These are phyloP conservation scores for Emericellopsis cladophorae DNA, from an alignment of 2,329 filamentous ascomycete species.

Conservation along the genomic window DNA sequence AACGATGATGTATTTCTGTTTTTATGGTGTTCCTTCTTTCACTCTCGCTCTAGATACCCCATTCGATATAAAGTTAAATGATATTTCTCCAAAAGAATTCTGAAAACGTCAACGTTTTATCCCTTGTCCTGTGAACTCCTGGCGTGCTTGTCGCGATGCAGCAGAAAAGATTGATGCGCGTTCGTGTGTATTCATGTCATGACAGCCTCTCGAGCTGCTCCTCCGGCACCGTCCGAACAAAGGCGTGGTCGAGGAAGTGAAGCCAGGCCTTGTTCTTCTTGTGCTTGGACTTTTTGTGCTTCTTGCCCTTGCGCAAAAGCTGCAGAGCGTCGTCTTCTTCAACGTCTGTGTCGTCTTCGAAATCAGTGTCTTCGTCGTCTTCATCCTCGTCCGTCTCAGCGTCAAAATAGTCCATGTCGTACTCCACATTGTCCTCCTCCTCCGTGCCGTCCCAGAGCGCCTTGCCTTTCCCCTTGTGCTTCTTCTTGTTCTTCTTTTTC, in stretches of 20 bases:
- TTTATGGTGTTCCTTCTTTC: no score
- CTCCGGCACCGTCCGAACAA: slow-evolving; percentile 58
- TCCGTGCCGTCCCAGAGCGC: slow-evolving; percentile 9
- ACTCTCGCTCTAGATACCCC: no score
- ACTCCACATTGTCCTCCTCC: slow-evolving; percentile 12
- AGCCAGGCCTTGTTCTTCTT: slow-evolving; percentile 59
- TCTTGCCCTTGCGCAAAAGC: slow-evolving; percentile 16
- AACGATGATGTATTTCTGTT: no score
- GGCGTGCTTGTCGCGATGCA: not conserved
- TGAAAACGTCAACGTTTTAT: no score
- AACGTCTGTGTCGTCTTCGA: slow-evolving; percentile 11
- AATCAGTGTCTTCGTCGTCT: slow-evolving; percentile 10
- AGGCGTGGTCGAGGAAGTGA: slow-evolving; percentile 65
- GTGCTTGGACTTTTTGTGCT: slow-evolving; percentile 39
- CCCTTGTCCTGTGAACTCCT: not conserved
- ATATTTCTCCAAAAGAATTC: no score
- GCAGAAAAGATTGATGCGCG: not conserved
- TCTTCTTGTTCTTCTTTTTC: slow-evolving; percentile 5
- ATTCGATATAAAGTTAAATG: no score
- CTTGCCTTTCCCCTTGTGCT: slow-evolving; percentile 4
- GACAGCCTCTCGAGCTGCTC: slow-evolving; percentile 47
- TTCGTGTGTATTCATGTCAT: slow-evolving; percentile 1
- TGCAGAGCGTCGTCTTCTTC: slow-evolving; percentile 9
- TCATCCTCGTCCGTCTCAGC: slow-evolving; percentile 13
- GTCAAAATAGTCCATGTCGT: slow-evolving; percentile 12